These are phyloP conservation scores for Aspergillus persii DNA, from an alignment of 2,329 filamentous ascomycete species.

Conservation along the genomic window DNA sequence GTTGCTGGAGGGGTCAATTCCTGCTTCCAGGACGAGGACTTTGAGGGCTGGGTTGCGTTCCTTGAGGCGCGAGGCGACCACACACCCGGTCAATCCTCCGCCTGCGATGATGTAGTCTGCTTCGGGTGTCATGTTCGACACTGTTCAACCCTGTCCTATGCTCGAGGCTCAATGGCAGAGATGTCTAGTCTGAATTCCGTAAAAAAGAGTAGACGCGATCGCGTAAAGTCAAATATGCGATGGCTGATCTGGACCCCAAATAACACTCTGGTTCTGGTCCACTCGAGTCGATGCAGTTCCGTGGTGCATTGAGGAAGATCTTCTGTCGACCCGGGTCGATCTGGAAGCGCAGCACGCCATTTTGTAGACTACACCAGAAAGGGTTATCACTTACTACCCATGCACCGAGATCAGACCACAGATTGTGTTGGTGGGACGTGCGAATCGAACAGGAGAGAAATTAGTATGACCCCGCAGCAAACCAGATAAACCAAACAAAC, in stretches of 20 bases:
- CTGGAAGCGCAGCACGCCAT: not conserved
- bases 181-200: not conserved
- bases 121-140: not conserved
- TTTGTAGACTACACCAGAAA: not conserved
- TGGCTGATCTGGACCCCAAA: not conserved
- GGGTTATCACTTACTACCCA: not conserved
- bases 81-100: not conserved
- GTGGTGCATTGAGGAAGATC: not conserved
- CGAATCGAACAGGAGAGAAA: no score
- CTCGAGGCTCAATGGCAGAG: not conserved
- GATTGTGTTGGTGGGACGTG: not conserved
- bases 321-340: not conserved
- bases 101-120: not conserved
- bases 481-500: no score
- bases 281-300: not conserved
- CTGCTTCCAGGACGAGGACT: not conserved
- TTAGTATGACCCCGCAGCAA: not conserved
- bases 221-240: not conserved
- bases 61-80: not conserved
- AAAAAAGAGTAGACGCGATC: not conserved
- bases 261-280: no score
- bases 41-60: not conserved
- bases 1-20: not conserved
- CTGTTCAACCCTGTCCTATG: not conserved
- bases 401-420: not conserved